phyloP scores from a whole-genome alignment of 2,329 filamentous ascomycete species.

The Aspergillus flavus region DNA sequence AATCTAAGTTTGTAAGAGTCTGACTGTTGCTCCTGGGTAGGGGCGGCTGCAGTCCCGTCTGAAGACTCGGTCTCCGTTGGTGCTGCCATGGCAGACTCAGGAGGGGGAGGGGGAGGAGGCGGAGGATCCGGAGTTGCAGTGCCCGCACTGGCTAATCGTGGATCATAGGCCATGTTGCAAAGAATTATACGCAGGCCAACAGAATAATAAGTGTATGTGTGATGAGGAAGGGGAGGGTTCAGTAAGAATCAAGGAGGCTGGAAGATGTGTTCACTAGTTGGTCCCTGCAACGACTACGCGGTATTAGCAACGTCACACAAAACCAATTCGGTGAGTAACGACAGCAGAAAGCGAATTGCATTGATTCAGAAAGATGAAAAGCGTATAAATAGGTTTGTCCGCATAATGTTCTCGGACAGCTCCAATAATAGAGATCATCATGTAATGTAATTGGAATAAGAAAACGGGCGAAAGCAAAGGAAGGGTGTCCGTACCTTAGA shows the following conservation, averaged over 20 bases:
- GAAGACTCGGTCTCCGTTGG: constrained; percentile 26
- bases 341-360: constrained; percentile 12
- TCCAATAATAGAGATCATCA: constrained; percentile 73
- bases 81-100: constrained; percentile 36
- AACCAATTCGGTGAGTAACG: not conserved
- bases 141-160: constrained; percentile 52
- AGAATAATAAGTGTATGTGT: constrained; percentile 18
- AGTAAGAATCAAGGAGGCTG: constrained; percentile 36
- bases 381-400: constrained; percentile 64
- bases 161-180: constrained; percentile 52
- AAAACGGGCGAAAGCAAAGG: not conserved
- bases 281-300: constrained; percentile 33
- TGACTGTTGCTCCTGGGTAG: constrained; percentile 36
- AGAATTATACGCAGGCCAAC: constrained; percentile 11
- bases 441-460: constrained; percentile 36
- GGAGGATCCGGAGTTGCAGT: constrained; percentile 45
- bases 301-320: constrained; percentile 26
- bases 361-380: constrained; percentile 34
- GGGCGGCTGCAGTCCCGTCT: constrained; percentile 3
- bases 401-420: constrained; percentile 70
- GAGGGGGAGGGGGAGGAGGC: constrained; percentile 54
- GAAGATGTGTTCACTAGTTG: constrained; percentile 38
- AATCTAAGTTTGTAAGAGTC: constrained; percentile 87
- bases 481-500: constrained; percentile 32
- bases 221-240: constrained; percentile 9